Evolutionary conservation across 1,284 basidiomycete genomes (phyloP).

Genomic region (Porodaedalea pini): DNA sequence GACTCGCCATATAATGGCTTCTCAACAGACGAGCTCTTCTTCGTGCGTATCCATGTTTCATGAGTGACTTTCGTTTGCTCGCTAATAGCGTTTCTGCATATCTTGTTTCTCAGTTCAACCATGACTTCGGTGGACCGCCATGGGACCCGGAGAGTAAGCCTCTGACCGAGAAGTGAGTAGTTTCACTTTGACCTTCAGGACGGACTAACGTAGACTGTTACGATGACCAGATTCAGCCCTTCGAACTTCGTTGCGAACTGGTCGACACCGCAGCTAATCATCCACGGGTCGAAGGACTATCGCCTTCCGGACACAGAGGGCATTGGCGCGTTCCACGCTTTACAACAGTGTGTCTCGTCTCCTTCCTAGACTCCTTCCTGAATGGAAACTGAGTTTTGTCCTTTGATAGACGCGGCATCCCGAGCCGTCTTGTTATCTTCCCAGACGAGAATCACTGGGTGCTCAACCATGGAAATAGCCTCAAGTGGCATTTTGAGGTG

Average conservation of each 20-base stretch:
- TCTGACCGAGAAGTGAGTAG: slow-evolving; percentile 51
- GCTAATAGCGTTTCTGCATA: neutral
- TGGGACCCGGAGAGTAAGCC: slow-evolving; percentile 63
- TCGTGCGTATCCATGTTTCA: slow-evolving; percentile 46
- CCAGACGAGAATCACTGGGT: slow-evolving; percentile 95
- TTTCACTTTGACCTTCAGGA: neutral
- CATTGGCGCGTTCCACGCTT: slow-evolving; percentile 75
- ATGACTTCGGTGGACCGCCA: slow-evolving; percentile 79
- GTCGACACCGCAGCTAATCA: slow-evolving; percentile 80
- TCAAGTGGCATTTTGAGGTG: slow-evolving; percentile 88
- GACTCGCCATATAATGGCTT: slow-evolving; percentile 72
- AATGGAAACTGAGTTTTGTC: slow-evolving; percentile 8
- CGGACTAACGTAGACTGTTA: neutral
- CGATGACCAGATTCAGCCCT: slow-evolving; percentile 55
- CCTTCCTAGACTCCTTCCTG: slow-evolving; percentile 26
- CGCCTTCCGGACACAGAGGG: slow-evolving; percentile 81
- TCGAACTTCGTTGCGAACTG: slow-evolving; percentile 78
- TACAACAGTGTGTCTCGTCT: slow-evolving; percentile 62
- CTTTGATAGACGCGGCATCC: slow-evolving; percentile 59
- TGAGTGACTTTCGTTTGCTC: neutral
- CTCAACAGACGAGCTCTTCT: slow-evolving; percentile 84
- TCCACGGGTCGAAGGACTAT: slow-evolving; percentile 87
- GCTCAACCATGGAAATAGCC: slow-evolving; percentile 69
- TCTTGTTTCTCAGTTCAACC: slow-evolving; percentile 58
- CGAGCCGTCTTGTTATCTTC: slow-evolving; percentile 84